phyloP scores from a whole-genome alignment of 1,284 basidiomycete species.

The Sanghuangporus sanghuang region DNA sequence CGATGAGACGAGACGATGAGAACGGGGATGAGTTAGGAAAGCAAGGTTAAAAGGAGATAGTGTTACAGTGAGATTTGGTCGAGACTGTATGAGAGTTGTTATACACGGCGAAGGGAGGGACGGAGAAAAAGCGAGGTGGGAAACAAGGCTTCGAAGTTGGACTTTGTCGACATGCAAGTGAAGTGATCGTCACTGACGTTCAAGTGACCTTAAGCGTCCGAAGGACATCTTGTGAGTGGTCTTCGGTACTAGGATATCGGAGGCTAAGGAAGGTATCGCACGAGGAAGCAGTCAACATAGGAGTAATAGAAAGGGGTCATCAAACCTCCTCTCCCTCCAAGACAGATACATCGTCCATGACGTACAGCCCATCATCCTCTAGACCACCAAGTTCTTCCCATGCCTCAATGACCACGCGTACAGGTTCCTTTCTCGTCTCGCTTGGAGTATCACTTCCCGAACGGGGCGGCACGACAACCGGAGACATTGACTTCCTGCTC shows the following conservation, averaged over 20 bases:
- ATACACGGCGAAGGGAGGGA: background rate
- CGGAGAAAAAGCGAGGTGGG: background rate
- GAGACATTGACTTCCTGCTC: background rate
- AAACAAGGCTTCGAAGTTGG: background rate
- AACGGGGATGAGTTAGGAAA: background rate
- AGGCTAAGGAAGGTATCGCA: background rate
- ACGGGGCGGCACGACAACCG: background rate
- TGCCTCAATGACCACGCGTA: background rate
- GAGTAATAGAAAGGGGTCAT: background rate
- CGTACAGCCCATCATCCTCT: background rate
- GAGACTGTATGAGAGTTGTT: background rate
- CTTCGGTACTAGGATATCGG: background rate
- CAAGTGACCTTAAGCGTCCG: background rate
- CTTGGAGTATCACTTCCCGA: constrained; percentile 2
- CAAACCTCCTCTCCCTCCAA: background rate
- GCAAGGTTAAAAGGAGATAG: background rate
- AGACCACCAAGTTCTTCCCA: background rate
- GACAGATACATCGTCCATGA: background rate
- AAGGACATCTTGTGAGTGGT: background rate
- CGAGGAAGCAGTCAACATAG: background rate
- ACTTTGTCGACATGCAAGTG: background rate
- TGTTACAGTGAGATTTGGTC: background rate
- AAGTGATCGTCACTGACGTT: background rate
- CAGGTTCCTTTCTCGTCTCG: background rate
- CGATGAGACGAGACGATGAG: background rate